Evolutionary conservation across 2,329 filamentous ascomycete species (phyloP), one percentile per base, ranked within the genome.

Genomic region (Aspergillus pseudoglaucus): DNA sequence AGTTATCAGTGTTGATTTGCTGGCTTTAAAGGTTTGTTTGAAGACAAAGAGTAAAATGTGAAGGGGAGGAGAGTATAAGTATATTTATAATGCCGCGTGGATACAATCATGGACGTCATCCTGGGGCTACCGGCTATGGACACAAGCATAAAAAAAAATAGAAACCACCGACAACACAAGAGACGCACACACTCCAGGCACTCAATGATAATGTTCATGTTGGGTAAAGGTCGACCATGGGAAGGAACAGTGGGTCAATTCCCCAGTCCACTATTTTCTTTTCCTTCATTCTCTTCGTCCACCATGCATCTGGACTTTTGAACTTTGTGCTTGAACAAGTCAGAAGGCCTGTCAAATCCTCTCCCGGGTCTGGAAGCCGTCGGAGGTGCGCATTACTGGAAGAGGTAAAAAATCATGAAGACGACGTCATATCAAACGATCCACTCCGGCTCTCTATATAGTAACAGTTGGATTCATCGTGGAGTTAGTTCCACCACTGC

Each of bases 31-130:
- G 6, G n/a, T 17, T 7, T 37, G 17, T 37, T 27, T 20, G 20
- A 39, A 40, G 37, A n/a, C 50, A 22, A 14, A 42, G 40, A 9
- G 17, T 27, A 30, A 17, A 35, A 14, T 30, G 46, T 40, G 42
- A 42, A 35, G 3, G 17, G 17, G 15, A n/a, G 33, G 33, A 35
- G 15, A 17, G 15, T n/a, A 8, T n/a, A 17, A 20, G 37, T 39
- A 43, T 57, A 55, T 58, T 60, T 59, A 60, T 60, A 58, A 50
- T 49, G 12, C 14, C n/a, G 17, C 40, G 53, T 53, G 56, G 55
- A 33, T 48, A 50, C 47, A 42, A 41, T 17, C 25, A 35, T 8
- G 40, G 44, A 53, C 44, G 53, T 52, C 53, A 53, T 43, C 38
- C 23, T 32, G 45, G 39, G 39, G n/a, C 41, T 23, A 32, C 20